Evolutionary conservation across 495 filamentous ascomycete genomes (phyloP).

Genomic region (Antarctomyces pellizariae): DNA sequence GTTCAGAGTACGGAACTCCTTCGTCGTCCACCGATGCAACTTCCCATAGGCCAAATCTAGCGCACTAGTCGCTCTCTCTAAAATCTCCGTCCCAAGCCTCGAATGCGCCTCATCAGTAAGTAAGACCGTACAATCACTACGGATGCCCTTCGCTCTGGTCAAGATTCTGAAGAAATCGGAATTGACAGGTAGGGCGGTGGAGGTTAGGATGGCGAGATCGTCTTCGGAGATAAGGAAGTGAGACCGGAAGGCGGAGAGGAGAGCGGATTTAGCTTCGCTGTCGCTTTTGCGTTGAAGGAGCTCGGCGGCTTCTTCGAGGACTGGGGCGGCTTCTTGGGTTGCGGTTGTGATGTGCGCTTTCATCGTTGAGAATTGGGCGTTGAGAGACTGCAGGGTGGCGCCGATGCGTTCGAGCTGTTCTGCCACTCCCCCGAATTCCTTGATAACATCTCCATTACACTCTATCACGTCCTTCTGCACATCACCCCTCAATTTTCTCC

Average conservation of each 20-base stretch:
- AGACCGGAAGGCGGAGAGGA: slow-evolving; percentile 60
- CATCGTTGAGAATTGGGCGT: slow-evolving; percentile 63
- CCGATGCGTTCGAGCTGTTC: slow-evolving; percentile 86
- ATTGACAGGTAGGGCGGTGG: slow-evolving; percentile 56
- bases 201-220: slow-evolving; percentile 47
- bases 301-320: slow-evolving; percentile 54
- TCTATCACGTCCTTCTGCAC: slow-evolving; percentile 84
- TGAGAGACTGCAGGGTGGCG: slow-evolving; percentile 48
- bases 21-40: slow-evolving; percentile 81
- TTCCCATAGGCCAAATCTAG: slow-evolving; percentile 90
- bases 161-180: slow-evolving; percentile 68
- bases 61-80: slow-evolving; percentile 67
- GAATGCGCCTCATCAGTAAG: slow-evolving; percentile 80
- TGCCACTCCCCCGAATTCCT: slow-evolving; percentile 76
- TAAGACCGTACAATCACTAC: slow-evolving; percentile 67
- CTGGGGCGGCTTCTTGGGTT: slow-evolving; percentile 46
- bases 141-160: slow-evolving; percentile 64
- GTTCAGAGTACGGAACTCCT: slow-evolving; percentile 78
- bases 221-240: slow-evolving; percentile 72
- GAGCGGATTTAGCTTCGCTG: slow-evolving; percentile 62
- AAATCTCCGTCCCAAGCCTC: slow-evolving; percentile 63
- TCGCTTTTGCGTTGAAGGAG: slow-evolving; percentile 54
- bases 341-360: slow-evolving; percentile 50
- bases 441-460: slow-evolving; percentile 77
- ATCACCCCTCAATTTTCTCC: slow-evolving; percentile 59